Base-by-base conservation (phyloP, 139 green algal species). In the Eudorina sp. region DNA sequence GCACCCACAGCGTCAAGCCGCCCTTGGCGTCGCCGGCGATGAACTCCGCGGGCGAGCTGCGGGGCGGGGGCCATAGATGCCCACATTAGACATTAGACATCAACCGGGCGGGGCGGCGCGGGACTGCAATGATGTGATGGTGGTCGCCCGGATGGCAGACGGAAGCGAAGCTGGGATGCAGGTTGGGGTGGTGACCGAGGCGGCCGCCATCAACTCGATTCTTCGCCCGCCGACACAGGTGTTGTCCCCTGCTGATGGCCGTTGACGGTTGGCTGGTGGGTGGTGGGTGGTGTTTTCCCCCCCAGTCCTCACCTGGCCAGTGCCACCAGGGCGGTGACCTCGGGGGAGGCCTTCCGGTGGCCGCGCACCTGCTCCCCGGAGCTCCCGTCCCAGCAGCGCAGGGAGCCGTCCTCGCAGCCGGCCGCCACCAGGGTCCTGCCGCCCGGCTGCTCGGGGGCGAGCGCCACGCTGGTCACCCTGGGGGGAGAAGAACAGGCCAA, bases 301-400 rank as follows among this genome's bases (percentile, higher is more conserved):
- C 43, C 16, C 45, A 45, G 0, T 0, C 68, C 86, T 43, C 53
- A 91, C 88, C 88, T 83, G 48, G 53, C 46, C 60, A 91, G 34
- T 29, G 86, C 60, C 58, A 51, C 53, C 55, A 93, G 36, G 43
- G 90, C 87, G 0, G 83, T 82, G 3, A 91, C 83, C 87, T 93
- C 90, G 38, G 83, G 58, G n/a, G 75, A 53, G 29, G 84, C 84
- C 86, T 93, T 93, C 27, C 74, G 58, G 68, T 91, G 83, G 16
- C 43, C 34, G 14, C 86, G 86, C 55, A 90, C 23, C 66, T 41
- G 68, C 36, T 76, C 68, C 41, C 83, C 86, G 21, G 9, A 77
- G 27, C 4, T 16, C 9, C 46, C 23, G 58, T 90, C 87, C 90
- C 90, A 93, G 41, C 43, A 43, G 29, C 86, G 83, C 68, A 93